A percentile compares a stretch with the other conserved stretches of the same genome.
These are phyloP conservation scores for Candida dajiaensis DNA, from an alignment of 805 yeast genomes.

Conservation along the genomic window DNA sequence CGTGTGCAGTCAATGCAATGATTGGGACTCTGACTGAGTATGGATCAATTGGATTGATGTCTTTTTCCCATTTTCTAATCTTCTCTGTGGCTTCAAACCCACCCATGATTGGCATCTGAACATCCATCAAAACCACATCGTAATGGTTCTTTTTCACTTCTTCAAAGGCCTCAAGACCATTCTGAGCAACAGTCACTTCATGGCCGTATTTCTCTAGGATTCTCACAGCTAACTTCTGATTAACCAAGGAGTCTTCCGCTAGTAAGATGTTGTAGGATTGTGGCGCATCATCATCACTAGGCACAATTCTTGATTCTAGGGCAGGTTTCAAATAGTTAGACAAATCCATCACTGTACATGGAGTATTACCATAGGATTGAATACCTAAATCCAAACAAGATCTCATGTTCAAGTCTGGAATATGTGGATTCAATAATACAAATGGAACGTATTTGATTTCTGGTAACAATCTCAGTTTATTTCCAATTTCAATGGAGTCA, in stretches of 20 bases:
- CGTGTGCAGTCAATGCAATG: slow-evolving; percentile 88
- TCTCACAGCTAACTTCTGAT: slow-evolving; percentile 81
- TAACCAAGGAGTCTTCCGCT: slow-evolving; percentile 84
- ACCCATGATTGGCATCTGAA: slow-evolving; percentile 94
- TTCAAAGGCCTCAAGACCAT: slow-evolving; percentile 77
- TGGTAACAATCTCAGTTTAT: slow-evolving; percentile 57
- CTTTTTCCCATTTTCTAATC: slow-evolving; percentile 83
- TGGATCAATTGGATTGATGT: slow-evolving; percentile 65
- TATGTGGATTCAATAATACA: slow-evolving; percentile 68
- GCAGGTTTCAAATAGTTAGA: slow-evolving; percentile 84
- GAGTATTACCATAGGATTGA: slow-evolving; percentile 83
- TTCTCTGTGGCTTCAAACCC: slow-evolving; percentile 87
- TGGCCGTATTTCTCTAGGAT: slow-evolving; percentile 85
- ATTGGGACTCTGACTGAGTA: slow-evolving; percentile 76
- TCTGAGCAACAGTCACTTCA: slow-evolving; percentile 77
- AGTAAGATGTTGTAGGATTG: slow-evolving; percentile 65
- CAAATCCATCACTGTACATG: slow-evolving; percentile 73
- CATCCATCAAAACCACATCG: slow-evolving; percentile 90
- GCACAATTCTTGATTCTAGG: slow-evolving; percentile 72
- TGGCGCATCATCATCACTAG: slow-evolving; percentile 73
- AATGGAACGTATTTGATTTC: slow-evolving; percentile 83
- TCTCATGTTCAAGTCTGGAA: slow-evolving; percentile 75
- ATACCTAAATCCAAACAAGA: slow-evolving; percentile 81
- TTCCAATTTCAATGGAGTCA: slow-evolving; percentile 71
- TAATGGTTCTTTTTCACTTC: slow-evolving; percentile 62